These are phyloP conservation scores for Furcasterigmium sp. DNA, from an alignment of 2,329 filamentous ascomycete genomes.

Conservation along the genomic window DNA sequence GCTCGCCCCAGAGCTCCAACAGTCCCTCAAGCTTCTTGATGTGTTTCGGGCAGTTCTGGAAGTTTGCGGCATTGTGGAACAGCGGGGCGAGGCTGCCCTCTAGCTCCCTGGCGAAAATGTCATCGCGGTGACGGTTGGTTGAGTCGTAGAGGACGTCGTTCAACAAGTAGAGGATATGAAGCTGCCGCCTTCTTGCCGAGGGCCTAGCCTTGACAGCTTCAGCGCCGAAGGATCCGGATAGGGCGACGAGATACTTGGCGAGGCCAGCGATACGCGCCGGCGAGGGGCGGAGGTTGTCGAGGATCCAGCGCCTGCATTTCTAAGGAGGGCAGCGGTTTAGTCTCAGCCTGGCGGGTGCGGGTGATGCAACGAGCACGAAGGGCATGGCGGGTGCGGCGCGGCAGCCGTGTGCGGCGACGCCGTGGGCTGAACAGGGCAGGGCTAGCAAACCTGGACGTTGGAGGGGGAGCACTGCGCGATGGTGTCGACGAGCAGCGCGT, in stretches of 20 bases:
- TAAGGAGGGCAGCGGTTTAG: conserved; percentile 42
- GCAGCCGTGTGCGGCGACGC: neutral
- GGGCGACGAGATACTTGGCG: conserved; percentile 68
- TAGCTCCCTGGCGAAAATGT: conserved; percentile 49
- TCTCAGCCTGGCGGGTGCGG: conserved; percentile 12
- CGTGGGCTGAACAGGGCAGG: conserved; percentile 2
- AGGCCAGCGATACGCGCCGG: conserved; percentile 59
- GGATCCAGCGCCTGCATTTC: conserved; percentile 85
- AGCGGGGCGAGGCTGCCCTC: conserved; percentile 58
- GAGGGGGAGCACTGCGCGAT: conserved; percentile 67
- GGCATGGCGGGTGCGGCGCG: neutral
- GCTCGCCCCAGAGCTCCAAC: conserved; percentile 65
- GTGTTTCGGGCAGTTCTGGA: conserved; percentile 59
- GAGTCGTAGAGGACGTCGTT: conserved; percentile 74
- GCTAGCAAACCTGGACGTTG: conserved; percentile 81
- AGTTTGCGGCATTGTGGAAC: conserved; percentile 50
- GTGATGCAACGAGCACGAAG: neutral
- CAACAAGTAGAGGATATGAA: conserved; percentile 73
- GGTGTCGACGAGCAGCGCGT: conserved; percentile 58
- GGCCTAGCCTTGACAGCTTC: conserved; percentile 21
- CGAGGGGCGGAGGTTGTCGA: conserved; percentile 66
- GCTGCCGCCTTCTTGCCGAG: conserved; percentile 61
- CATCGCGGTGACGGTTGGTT: conserved; percentile 43
- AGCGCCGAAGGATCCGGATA: conserved; percentile 53
- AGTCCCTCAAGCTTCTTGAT: conserved; percentile 59